Percentiles rank a stretch among this genome's conserved stretches.
phyloP scores from a whole-genome alignment of 2,329 filamentous ascomycete species.

The Colletotrichum kahawae region DNA sequence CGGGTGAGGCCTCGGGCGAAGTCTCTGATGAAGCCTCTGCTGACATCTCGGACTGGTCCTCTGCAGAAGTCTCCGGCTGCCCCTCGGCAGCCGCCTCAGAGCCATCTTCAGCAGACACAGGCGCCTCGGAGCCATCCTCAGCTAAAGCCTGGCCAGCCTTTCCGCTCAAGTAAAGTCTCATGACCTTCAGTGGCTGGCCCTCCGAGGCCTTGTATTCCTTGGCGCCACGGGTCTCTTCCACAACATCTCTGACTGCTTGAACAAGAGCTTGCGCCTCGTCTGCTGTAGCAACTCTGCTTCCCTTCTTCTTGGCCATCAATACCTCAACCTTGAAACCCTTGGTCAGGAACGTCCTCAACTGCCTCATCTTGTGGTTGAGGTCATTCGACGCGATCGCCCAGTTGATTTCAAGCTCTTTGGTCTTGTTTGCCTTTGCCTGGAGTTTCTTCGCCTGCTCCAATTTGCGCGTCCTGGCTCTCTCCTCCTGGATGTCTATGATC shows the following conservation, averaged over 20 bases:
- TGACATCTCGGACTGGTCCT: background rate
- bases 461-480: constrained; percentile 48
- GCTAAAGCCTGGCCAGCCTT: background rate
- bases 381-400: constrained; percentile 85
- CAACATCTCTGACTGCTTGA: constrained; percentile 36
- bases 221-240: constrained; percentile 36
- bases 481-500: constrained; percentile 64
- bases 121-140: background rate
- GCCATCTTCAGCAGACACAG: background rate
- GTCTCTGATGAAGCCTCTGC: background rate
- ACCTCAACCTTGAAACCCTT: constrained; percentile 81
- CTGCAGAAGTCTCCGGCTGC: background rate
- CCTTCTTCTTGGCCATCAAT: constrained; percentile 69
- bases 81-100: background rate
- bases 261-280: constrained; percentile 69
- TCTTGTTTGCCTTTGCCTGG: constrained; percentile 41
- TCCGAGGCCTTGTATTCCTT: constrained; percentile 50
- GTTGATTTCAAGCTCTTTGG: constrained; percentile 86
- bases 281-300: constrained; percentile 59
- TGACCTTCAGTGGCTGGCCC: constrained; percentile 48
- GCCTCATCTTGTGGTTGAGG: constrained; percentile 71
- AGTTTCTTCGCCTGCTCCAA: constrained; percentile 49
- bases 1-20: background rate
- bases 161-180: constrained; percentile 48
- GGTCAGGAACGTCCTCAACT: constrained; percentile 70